A percentile compares a stretch with the other conserved stretches of the same genome.
Conservation (phyloP, 805 yeast species). For the Candida gorgasii region DNA sequence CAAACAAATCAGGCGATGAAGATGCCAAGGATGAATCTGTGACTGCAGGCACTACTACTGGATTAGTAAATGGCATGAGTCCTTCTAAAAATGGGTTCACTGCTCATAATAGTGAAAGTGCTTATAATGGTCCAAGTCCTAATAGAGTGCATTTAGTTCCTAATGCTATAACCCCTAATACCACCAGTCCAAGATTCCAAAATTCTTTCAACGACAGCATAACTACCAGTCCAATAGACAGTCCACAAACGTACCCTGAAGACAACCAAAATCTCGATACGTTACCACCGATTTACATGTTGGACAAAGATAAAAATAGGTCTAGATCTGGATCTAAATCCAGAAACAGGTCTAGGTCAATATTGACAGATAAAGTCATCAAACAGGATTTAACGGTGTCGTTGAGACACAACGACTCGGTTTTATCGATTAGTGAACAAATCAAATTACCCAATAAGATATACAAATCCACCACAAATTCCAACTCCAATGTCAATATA, state of each 20-base stretch:
- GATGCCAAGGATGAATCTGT: slow-evolving; percentile 8
- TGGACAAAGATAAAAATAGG: slow-evolving; percentile 10
- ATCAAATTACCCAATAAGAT: slow-evolving; percentile 13
- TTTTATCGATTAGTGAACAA: slow-evolving; percentile 22
- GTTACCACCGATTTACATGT: slow-evolving; percentile 8
- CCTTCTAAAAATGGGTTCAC: not conserved
- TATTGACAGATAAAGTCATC: slow-evolving; percentile 11
- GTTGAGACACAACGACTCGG: slow-evolving; percentile 42
- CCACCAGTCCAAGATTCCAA: not conserved
- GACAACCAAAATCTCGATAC: not conserved
- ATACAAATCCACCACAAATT: slow-evolving; percentile 3
- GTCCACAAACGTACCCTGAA: slow-evolving; percentile 3
- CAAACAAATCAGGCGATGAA: not conserved
- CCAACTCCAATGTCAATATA: slow-evolving; percentile 7
- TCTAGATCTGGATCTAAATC: slow-evolving; percentile 2
- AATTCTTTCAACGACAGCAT: not conserved
- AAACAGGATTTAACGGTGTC: slow-evolving; percentile 31
- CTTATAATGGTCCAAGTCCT: not conserved
- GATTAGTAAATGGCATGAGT: not conserved
- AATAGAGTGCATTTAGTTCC: not conserved
- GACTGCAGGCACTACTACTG: slow-evolving; percentile 20
- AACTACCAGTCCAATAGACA: not conserved
- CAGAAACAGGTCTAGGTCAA: slow-evolving; percentile 9
- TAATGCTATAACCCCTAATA: not conserved
- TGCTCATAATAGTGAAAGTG: not conserved